phyloP scores from a whole-genome alignment of 2,329 filamentous ascomycete genomes.

The Pestalotiopsis sp. region DNA sequence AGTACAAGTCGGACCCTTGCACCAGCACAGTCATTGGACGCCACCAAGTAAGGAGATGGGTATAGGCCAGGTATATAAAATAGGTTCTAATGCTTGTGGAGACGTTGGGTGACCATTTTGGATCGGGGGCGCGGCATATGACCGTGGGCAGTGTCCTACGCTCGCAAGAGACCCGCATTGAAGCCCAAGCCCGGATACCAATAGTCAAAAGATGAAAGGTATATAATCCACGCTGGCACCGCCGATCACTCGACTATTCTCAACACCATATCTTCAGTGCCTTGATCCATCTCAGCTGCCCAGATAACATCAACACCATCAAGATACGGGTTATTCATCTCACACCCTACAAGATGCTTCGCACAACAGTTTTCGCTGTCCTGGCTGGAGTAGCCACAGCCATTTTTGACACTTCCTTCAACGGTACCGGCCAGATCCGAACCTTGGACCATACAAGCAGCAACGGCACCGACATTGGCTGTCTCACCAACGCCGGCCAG shows the following conservation, averaged over 20 bases:
- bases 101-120: not conserved
- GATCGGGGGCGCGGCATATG: not conserved
- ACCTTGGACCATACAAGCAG: not conserved
- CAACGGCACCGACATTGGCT: slow-evolving; percentile 2
- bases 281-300: not conserved
- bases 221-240: not conserved
- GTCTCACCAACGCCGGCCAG: not conserved
- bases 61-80: not conserved
- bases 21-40: not conserved
- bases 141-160: not conserved
- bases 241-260: not conserved
- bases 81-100: not conserved
- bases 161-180: no score
- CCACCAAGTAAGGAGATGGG: not conserved
- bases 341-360: slow-evolving; percentile 2
- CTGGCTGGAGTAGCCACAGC: slow-evolving; percentile 4
- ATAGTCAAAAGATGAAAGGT: not conserved
- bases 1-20: not conserved
- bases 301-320: not conserved
- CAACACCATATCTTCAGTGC: not conserved
- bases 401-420: not conserved
- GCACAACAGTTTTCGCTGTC: not conserved
- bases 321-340: not conserved
- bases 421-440: slow-evolving; percentile 11
- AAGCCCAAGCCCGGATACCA: no score